These are phyloP conservation scores for Rhododendron ovatum DNA, from an alignment of 148 eudicot species.

Conservation along the genomic window DNA sequence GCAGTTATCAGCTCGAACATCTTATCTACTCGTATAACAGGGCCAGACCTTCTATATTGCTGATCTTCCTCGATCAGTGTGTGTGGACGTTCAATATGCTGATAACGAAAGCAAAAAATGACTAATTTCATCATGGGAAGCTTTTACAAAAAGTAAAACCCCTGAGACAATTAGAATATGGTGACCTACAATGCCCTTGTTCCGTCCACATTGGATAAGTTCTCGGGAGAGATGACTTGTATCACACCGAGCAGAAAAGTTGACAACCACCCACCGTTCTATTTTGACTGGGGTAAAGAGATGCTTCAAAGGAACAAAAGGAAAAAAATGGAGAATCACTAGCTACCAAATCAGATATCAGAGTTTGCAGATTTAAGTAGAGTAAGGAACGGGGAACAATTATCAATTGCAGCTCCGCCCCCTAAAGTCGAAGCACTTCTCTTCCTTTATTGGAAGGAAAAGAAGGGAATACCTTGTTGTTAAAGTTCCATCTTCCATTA, in stretches of 20 bases:
- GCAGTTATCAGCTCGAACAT: constrained; percentile 62
- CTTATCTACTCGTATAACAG: constrained; percentile 68
- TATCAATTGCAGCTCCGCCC: not conserved
- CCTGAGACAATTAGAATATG: not conserved
- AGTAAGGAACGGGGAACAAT: not conserved
- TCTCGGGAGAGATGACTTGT: constrained; percentile 58
- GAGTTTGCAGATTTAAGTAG: not conserved
- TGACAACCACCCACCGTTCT: constrained; percentile 81
- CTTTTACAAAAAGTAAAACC: not conserved
- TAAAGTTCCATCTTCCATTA: constrained; percentile 77
- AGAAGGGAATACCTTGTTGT: constrained; percentile 52
- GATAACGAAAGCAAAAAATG: constrained; percentile 8
- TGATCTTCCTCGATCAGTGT: constrained; percentile 67
- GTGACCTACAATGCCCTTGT: constrained; percentile 76
- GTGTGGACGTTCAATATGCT: constrained; percentile 70
- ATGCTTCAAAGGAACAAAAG: constrained; percentile 37
- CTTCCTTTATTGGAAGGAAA: not conserved
- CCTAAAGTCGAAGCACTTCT: not conserved
- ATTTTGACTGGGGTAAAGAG: constrained; percentile 53
- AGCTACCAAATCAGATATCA: constrained; percentile 5
- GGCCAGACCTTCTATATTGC: constrained; percentile 46
- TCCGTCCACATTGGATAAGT: constrained; percentile 60
- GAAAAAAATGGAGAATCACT: constrained; percentile 2
- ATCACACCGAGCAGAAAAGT: constrained; percentile 84
- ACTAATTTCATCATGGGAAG: constrained; percentile 3